phyloP scores from a whole-genome alignment of 257 asterid species.

The Gentiana macrophylla region DNA sequence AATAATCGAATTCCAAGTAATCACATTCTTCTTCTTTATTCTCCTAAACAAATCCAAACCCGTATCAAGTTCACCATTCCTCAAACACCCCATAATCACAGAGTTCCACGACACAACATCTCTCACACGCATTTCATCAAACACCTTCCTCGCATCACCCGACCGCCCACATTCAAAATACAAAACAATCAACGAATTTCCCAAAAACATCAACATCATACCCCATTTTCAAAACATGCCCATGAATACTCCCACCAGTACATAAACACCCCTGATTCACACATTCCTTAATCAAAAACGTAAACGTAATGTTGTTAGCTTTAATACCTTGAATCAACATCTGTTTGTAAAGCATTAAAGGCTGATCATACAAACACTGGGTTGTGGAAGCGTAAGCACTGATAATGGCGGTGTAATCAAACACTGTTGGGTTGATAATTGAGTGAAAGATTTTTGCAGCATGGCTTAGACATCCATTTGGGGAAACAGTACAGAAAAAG shows the following conservation, averaged over 20 bases:
- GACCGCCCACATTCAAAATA: constrained; percentile 39
- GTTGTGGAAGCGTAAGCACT: constrained; percentile 49
- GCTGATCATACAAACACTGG: constrained; percentile 21
- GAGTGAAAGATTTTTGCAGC: constrained; percentile 35
- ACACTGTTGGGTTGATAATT: constrained; percentile 36
- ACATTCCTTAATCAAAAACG: constrained; percentile 65
- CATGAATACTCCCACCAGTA: constrained; percentile 45
- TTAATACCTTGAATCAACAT: constrained; percentile 26
- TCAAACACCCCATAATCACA: constrained; percentile 40
- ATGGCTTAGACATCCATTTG: constrained; percentile 31
- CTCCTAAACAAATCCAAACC: constrained; percentile 41
- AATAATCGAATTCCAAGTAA: constrained; percentile 79
- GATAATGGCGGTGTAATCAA: constrained; percentile 56
- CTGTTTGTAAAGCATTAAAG: constrained; percentile 36
- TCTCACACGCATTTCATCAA: constrained; percentile 50
- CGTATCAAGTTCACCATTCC: constrained; percentile 42
- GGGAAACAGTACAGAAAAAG: constrained; percentile 36
- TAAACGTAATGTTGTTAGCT: constrained; percentile 56
- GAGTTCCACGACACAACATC: constrained; percentile 84
- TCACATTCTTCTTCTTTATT: constrained; percentile 42
- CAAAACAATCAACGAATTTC: constrained; percentile 45
- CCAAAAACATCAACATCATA: constrained; percentile 36
- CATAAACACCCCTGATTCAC: constrained; percentile 26
- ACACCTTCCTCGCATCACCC: constrained; percentile 51
- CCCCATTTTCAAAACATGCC: constrained; percentile 45